Evolutionary conservation across 2,329 filamentous ascomycete genomes (phyloP), one percentile per base, ranked within the genome.

Genomic region (Pseudocercospora fijiensis): DNA sequence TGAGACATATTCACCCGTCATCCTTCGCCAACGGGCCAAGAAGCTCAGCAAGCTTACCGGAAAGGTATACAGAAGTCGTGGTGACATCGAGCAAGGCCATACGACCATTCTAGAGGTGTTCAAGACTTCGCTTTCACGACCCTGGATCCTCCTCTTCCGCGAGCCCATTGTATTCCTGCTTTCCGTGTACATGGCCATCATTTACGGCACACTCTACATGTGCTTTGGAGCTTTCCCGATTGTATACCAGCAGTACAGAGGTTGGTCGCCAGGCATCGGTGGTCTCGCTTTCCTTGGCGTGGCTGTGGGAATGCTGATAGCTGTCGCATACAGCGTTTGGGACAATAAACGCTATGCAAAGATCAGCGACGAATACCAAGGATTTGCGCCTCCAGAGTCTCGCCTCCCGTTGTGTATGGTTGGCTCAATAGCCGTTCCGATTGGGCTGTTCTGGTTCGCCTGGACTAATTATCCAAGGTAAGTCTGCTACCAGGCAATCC

Each of bases 251-350:
- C 69, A 82, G 64, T 69, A 78, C 37, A 83, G 86, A 56, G 84
- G 84, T 52, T 90, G 86, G 85, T 81, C 78, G 16, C 74, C 81
- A 27, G 85, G 85, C 30, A 79, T 87, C 37, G 84, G 85, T 28
- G 86, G 87, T 20, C 79, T 90, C 3, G 81, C 89, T 0, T 90
- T 91, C 75, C 74, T 91, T 24, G 89, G 89, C 45, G 84, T 91
- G 8, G 83, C 85, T 8, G 83, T 90, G 27, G 89, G 90, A 60
- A 89, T 90, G 81, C 70, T 87, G 3, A 58, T 79, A 7, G 86
- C 86, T 0, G 82, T 90, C 1, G 69, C 74, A 1, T 88, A 86
- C 71, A 81, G 82, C 68, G 76, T 83, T 47, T 81, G 76, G 65
- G 74, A 76, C 67, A 88, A 88, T 75, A 80, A 78, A 61, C 79